phyloP scores from a whole-genome alignment of 495 filamentous ascomycete genomes.

The Daldinia bambusicola region DNA sequence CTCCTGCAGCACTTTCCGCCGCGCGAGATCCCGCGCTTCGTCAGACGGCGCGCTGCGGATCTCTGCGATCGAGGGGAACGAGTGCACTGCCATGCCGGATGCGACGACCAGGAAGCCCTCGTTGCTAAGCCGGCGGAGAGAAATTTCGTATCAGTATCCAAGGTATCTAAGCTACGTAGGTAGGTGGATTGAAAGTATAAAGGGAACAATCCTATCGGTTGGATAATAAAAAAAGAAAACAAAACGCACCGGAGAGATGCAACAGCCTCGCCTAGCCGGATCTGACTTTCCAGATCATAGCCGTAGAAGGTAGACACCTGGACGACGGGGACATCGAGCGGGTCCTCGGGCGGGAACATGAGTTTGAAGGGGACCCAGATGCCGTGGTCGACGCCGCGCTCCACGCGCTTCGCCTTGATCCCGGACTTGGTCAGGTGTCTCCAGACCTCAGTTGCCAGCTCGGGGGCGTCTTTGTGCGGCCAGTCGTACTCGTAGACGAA shows the following conservation, averaged over 20 bases:
- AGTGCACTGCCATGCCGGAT: conserved; percentile 40
- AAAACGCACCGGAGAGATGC: conserved; percentile 24
- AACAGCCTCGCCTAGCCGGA: conserved; percentile 35
- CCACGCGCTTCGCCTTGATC: conserved; percentile 35
- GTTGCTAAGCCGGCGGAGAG: conserved; percentile 4
- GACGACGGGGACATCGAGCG: conserved; percentile 32
- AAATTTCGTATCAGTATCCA: not conserved
- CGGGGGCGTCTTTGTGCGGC: conserved; percentile 32
- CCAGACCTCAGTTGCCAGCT: conserved; percentile 27
- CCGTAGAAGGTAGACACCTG: conserved; percentile 38
- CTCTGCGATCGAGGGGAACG: conserved; percentile 22
- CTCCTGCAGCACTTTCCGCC: conserved; percentile 16
- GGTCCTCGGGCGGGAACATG: conserved; percentile 35
- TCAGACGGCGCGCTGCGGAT: conserved; percentile 20
- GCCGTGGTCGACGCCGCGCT: conserved; percentile 37
- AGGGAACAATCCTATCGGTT: too few species aligned
- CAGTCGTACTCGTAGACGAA: conserved; percentile 40
- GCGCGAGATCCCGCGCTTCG: conserved; percentile 7
- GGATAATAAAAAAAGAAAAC: too few species aligned
- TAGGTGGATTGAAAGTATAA: not conserved
- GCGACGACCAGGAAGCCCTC: conserved; percentile 35
- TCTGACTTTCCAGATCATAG: conserved; percentile 32
- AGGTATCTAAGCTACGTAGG: too few species aligned
- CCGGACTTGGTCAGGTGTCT: conserved; percentile 25
- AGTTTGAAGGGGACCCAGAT: conserved; percentile 40